Evolutionary conservation across 2,329 filamentous ascomycete genomes (phyloP), one percentile per base, ranked within the genome.

Genomic region (Balansia obtecta): DNA sequence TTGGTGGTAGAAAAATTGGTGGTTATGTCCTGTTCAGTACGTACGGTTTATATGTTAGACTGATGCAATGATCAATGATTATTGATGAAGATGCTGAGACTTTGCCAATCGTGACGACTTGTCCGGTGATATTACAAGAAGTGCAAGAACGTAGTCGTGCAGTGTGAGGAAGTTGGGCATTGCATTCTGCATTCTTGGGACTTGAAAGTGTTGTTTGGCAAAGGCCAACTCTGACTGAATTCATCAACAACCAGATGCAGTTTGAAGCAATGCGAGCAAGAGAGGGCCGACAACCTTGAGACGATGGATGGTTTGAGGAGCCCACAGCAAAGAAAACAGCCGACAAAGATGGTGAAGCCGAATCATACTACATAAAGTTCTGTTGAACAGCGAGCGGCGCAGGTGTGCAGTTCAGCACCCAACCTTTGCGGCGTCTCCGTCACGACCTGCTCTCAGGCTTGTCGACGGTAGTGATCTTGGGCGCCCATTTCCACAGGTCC

Each of bases 381-480:
- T 42, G 2, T 42, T 18, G 12, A 22, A 27, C 12, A 42, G 16
- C 11, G n/a, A n/a, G n/a, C n/a, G n/a, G 18, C 16, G 20, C 16
- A 37, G 34, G 34, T 15, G 3, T 20, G 40, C 11, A 20, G 40
- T 20, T n/a, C n/a, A 27, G 40, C n/a, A 20, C 18, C 12, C n/a
- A n/a, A n/a, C n/a, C n/a, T n/a, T 40, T 18, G 38, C 40, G 18
- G 11, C n/a, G 40, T 20, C 18, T 27, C 40, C 16, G 12, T 11
- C 11, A 42, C 13, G 32, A 50, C 27, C 53, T 50, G 22, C 45
- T 37, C 22, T 58, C 32, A 2, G 41, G 11, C 46, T 49, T 66
- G 16, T 85, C 82, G 32, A 87, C 74, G 12, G 75, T 61, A 39
- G 72, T 75, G 52, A 91, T 76, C 57, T 71, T 80, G 8, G 86